A percentile compares a stretch with the other conserved stretches of the same genome.
Evolutionary conservation across 768 basidiomycete species (phyloP).

Genomic region (Leccinum incarnatum): DNA sequence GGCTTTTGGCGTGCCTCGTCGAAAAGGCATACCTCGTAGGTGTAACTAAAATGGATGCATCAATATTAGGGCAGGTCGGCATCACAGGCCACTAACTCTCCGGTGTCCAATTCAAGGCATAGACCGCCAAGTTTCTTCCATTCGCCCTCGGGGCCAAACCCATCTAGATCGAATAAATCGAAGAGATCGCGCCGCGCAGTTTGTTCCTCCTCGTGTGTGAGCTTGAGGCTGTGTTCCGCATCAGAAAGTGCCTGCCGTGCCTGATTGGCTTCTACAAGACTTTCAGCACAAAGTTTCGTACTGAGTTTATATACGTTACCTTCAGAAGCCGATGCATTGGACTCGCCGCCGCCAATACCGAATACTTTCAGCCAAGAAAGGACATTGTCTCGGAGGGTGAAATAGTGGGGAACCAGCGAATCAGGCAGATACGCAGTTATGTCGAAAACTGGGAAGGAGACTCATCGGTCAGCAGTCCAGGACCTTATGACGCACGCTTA

Average conservation of each 20-base stretch:
- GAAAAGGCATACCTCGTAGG: conserved; percentile 93
- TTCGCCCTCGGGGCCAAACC: conserved; percentile 80
- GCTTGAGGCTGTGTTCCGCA: conserved; percentile 59
- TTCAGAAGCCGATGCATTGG: conserved; percentile 35
- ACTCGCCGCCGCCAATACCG: conserved; percentile 49
- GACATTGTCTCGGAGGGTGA: conserved; percentile 58
- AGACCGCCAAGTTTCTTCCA: conserved; percentile 92
- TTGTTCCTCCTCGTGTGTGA: conserved; percentile 50
- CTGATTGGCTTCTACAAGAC: conserved; percentile 48
- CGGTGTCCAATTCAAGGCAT: conserved; percentile 78
- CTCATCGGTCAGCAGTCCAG: neutral
- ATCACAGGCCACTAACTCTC: conserved; percentile 69
- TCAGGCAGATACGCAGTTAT: conserved; percentile 85
- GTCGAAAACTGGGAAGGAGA: conserved; percentile 62
- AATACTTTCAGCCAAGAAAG: conserved; percentile 61
- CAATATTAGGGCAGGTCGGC: neutral
- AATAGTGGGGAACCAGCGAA: conserved; percentile 67
- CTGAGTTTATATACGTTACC: conserved; percentile 30
- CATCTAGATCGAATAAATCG: conserved; percentile 61
- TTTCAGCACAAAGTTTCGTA: conserved; percentile 2
- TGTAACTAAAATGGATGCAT: conserved; percentile 57
- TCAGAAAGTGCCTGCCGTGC: conserved; percentile 62
- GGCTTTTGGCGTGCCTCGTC: conserved; percentile 85
- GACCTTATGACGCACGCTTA: conserved; percentile 38
- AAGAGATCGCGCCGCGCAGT: conserved; percentile 55